Percentiles rank a stretch among this genome's conserved stretches.
These are phyloP conservation scores for Euphorbia corollata DNA, from an alignment of 441 rosid genomes.

Conservation along the genomic window DNA sequence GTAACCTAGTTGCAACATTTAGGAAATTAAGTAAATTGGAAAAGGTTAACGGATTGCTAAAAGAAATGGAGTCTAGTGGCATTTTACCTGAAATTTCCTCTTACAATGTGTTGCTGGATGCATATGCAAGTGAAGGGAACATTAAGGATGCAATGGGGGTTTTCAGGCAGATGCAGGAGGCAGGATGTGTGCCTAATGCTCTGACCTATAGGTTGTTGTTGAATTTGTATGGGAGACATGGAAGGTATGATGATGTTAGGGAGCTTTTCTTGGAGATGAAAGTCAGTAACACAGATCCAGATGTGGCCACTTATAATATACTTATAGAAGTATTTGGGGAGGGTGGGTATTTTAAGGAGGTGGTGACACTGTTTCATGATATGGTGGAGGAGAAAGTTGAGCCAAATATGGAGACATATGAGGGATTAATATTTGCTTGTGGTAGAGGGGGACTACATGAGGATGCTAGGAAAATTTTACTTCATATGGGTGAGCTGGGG, in stretches of 20 bases:
- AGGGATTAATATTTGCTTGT: constrained; percentile 81
- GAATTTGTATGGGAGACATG: constrained; percentile 69
- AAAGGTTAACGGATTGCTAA: constrained; percentile 58
- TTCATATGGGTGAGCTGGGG: constrained; percentile 66
- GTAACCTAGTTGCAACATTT: constrained; percentile 69
- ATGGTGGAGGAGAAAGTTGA: constrained; percentile 91
- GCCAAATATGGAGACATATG: constrained; percentile 84
- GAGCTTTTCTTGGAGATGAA: constrained; percentile 93
- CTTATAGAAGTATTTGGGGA: constrained; percentile 81
- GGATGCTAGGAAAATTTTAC: constrained; percentile 67
- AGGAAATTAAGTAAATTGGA: constrained; percentile 54
- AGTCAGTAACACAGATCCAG: constrained; percentile 75
- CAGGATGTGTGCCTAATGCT: constrained; percentile 71
- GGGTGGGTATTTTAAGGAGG: constrained; percentile 97
- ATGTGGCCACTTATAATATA: constrained; percentile 77
- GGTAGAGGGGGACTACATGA: constrained; percentile 88
- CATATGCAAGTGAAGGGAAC: constrained; percentile 56
- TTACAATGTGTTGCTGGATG: constrained; percentile 75
- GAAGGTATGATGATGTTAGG: constrained; percentile 72
- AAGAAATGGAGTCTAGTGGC: constrained; percentile 77
- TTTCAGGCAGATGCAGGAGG: constrained; percentile 79
- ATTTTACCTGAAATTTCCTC: constrained; percentile 72
- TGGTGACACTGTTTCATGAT: constrained; percentile 83
- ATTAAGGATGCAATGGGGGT: constrained; percentile 72
- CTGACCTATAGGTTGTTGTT: constrained; percentile 62